These are phyloP conservation scores for Achaetomiella virescens DNA, from an alignment of 495 filamentous ascomycete species.

Conservation along the genomic window DNA sequence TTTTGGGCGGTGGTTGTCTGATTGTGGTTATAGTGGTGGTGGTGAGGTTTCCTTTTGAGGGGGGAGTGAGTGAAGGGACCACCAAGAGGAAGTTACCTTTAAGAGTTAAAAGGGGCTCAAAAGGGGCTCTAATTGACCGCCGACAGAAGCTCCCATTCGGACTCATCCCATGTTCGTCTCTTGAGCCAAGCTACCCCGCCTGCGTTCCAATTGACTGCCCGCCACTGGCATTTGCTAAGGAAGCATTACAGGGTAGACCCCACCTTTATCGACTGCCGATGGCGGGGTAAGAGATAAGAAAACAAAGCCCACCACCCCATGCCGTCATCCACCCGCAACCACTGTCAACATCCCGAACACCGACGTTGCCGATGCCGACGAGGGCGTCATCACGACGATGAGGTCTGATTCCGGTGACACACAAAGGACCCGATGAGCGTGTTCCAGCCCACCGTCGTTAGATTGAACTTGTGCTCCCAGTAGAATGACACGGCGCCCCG, in stretches of 20 bases:
- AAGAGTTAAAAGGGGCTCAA: not conserved
- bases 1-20: constrained; percentile 9
- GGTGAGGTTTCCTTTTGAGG: not conserved
- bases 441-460: constrained; percentile 33
- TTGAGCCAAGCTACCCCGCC: not conserved
- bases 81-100: not conserved
- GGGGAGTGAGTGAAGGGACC: not conserved
- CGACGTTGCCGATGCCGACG: constrained; percentile 9
- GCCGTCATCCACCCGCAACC: constrained; percentile 8
- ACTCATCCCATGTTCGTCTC: not conserved
- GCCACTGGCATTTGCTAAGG: no score
- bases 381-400: not conserved
- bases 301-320: not conserved
- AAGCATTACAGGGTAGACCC: no score
- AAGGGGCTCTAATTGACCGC: not conserved
- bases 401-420: constrained; percentile 27
- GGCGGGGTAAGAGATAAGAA: constrained; percentile 7
- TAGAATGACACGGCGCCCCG: constrained; percentile 32
- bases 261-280: constrained; percentile 14
- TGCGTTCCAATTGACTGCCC: not conserved
- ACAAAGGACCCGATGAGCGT: constrained; percentile 33
- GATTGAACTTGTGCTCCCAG: constrained; percentile 33
- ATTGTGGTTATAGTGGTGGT: not conserved
- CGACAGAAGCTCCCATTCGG: not conserved
- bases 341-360: constrained; percentile 6